Evolutionary conservation across 2,329 filamentous ascomycete genomes (phyloP), one percentile per base, ranked within the genome.

Genomic region (Cytospora piceicola): DNA sequence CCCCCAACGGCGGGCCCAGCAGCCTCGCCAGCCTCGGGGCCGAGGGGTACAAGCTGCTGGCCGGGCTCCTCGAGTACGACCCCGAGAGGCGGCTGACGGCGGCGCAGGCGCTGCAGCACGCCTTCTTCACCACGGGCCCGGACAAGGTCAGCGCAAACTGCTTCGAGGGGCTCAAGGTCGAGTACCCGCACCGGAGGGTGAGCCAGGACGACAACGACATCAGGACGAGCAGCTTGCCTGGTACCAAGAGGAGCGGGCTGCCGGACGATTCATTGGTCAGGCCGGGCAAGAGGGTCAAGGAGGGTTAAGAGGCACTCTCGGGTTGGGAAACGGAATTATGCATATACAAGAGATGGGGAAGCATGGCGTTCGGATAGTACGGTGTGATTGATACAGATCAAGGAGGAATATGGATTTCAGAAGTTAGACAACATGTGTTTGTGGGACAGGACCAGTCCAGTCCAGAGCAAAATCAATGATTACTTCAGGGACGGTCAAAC

Each of bases 191-290:
- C 73, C 85, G 95, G 9, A 87, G 94, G 58, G 94, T 99, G 51
- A 97, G 91, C 72, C 90, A 96, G 72, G 95, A 99, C 73, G 93
- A 97, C 75, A 96, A 97, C 72, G 95, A 98, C 77, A 97, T 98
- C 64, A 84, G 92, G n/a, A 94, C 92, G 0, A 89, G 90, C 53
- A 96, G 93, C 76, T 77, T 97, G 42, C 93, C 94, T 0, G 95
- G 94, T 0, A 97, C 94, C 0, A 98, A 98, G 80, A 83, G 94
- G 67, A 94, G 90, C 69, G 94, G 91, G 0, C 74, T 97, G 51
- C 91, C 90, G 0, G 94, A 98, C 73, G 94, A 97, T 61, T 81
- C 81, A 22, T 74, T 96, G n/a, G 81, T 88, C 54, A 78, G 88
- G 42, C 85, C 86, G 0, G 78, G 79, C 4, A 90, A 90, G 78